Evolutionary conservation across 768 basidiomycete genomes (phyloP).

Genomic region (Calocera cornea): DNA sequence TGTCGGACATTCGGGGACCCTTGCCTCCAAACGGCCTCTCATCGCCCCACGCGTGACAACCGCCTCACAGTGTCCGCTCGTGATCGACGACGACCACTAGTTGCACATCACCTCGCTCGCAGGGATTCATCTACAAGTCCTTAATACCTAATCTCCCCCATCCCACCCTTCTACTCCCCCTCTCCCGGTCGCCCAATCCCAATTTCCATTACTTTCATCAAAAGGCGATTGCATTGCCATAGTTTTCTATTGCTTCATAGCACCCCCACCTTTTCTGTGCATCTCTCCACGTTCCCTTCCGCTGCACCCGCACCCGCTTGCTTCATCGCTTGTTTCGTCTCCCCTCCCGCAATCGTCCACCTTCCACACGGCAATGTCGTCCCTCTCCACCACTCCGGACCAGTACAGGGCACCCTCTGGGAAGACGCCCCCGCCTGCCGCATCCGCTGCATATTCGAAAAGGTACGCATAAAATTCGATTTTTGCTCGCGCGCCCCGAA

Average conservation of each 20-base stretch:
- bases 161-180: neutral
- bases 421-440: slow-evolving; percentile 81
- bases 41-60: slow-evolving; percentile 2
- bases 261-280: neutral
- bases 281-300: slow-evolving; percentile 4
- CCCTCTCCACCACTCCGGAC: slow-evolving; percentile 2
- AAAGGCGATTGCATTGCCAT: slow-evolving; percentile 5
- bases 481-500: slow-evolving; percentile 4
- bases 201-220: neutral
- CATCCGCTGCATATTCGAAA: slow-evolving; percentile 80
- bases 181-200: neutral
- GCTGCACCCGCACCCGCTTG: slow-evolving; percentile 1
- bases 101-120: neutral
- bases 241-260: neutral
- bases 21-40: neutral
- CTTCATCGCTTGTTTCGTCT: neutral
- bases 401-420: slow-evolving; percentile 38
- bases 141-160: slow-evolving; percentile 2
- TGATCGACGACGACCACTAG: slow-evolving; percentile 5
- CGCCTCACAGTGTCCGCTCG: neutral
- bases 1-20: neutral
- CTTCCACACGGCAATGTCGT: neutral
- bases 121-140: slow-evolving; percentile 5
- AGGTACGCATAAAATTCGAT: slow-evolving; percentile 36
- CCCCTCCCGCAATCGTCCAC: neutral